Evolutionary conservation across 1,284 basidiomycete species (phyloP), one percentile per base, ranked within the genome.

Genomic region (Pterula multifida): DNA sequence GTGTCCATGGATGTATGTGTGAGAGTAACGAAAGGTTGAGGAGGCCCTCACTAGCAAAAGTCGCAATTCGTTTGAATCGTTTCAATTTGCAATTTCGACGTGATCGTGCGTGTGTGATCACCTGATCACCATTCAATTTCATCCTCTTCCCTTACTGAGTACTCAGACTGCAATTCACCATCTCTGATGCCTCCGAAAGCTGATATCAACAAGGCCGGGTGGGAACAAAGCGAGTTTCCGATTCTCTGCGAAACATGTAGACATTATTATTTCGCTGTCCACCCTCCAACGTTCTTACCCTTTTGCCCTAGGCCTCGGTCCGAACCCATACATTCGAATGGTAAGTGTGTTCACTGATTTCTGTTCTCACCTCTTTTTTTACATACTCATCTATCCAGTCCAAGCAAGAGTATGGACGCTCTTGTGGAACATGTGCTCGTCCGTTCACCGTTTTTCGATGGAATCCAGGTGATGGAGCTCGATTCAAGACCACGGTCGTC

Each of bases 401-500:
- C 13, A 97, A 98, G 67, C 95, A 98, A 75, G 85, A 93, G 61
- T 93, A 89, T 57, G 96, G 93, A 9, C 81, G 90, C 45, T 91
- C 93, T 49, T 98, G 96, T 68, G 91, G 90, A 52, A 90, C 96
- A 54, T 99, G 96, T 62, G 90, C 91, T 12, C 80, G 94, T 44
- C 87, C 93, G 3, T 97, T 96, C 69, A 97, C 94, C 49, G 89
- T 98, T 57, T 99, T 98, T 68, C 85, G 93, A 45, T 98, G 96
- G 96, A 95, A 97, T 60, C 94, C 96, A 1, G 96, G 96, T 48
- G 71, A 79, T 13, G 95, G 93, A 39, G 87, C 84, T 63, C 83
- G 96, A 36, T 96, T 84, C 79, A 98, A 98, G 73, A 90, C 92
- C 58, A 99, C 96, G 3, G 95, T 98, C 55, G 85, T 98, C 56